Base-by-base conservation (phyloP, 352 stramenopile species). In the Globisporangium lucens region DNA sequence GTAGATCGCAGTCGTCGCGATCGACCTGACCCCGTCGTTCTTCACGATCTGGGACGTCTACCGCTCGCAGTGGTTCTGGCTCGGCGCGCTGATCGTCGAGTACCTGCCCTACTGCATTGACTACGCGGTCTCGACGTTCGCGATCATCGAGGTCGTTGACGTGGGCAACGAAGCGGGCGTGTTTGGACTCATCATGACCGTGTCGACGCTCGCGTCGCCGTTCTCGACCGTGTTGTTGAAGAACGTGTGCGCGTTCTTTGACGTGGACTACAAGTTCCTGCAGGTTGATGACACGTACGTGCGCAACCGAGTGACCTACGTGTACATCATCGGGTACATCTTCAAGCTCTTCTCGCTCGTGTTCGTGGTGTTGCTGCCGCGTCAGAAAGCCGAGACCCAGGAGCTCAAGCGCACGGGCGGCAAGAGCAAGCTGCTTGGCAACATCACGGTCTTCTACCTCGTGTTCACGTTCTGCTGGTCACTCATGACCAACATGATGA, bases 21-120 rank as follows among this genome's bases (percentile, higher is more conserved):
- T 77, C 47, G 71, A 77, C 47, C 49, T 61, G 35, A 56, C 79
- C 38, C 70, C 68, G 27, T n/a, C 62, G 13, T 77, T 76, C 58
- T 43, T 74, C 15, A 82, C 73, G 55, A 74, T 79, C 49, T 82
- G 63, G 52, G 69, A 75, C 43, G 57, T 79, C 57, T 68, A 77
- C 30, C 72, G 75, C n/a, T 51, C 65, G 41, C 75, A 77, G 65
- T 82, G 74, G 72, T 79, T 82, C 64, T 82, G 67, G 60, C 51
- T 82, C 41, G 64, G 72, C 33, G 61, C 66, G 9, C 71, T 63
- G 6, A 56, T 77, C 29, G n/a, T 77, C 15, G 69, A 61, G 17
- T 66, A 68, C 29, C 17, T 77, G 17, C 68, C 71, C 2, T 49
- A 68, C 53, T 56, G 63, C 52, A 64, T 77, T 22, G 59, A 61